phyloP scores from a whole-genome alignment of 163 green algal species.

The Scenedesmus sp. region DNA sequence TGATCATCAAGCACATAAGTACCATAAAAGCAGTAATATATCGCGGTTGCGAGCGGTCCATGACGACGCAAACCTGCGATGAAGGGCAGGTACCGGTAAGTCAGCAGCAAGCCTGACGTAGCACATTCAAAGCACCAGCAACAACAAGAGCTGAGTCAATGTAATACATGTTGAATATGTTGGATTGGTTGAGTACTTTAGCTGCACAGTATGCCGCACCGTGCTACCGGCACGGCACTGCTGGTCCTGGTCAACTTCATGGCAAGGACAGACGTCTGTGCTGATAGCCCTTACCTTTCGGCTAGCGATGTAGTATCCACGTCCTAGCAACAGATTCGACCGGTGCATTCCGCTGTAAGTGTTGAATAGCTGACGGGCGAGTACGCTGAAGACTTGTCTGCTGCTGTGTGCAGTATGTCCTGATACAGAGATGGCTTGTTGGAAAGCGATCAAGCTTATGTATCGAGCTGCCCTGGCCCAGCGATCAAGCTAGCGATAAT shows the following conservation, averaged over 20 bases:
- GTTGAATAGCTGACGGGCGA: neutral
- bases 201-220: neutral
- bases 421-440: neutral
- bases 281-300: neutral
- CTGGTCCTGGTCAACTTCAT: neutral
- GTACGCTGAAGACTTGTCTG: neutral
- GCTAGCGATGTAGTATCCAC: no score
- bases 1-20: neutral
- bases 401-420: neutral
- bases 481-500: neutral
- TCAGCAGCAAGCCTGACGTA: neutral
- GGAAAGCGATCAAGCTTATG: neutral
- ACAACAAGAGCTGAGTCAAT: neutral
- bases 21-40: neutral
- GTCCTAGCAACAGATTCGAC: no score
- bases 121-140: neutral
- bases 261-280: neutral
- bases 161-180: no score
- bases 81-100: neutral
- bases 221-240: slow-evolving; percentile 2
- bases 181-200: neutral
- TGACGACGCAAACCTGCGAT: neutral
- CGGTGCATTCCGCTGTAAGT: neutral
- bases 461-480: neutral
- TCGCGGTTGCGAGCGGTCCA: neutral